phyloP scores from a whole-genome alignment of 75 land plant genomes.

The Pinus tabuliformis region DNA sequence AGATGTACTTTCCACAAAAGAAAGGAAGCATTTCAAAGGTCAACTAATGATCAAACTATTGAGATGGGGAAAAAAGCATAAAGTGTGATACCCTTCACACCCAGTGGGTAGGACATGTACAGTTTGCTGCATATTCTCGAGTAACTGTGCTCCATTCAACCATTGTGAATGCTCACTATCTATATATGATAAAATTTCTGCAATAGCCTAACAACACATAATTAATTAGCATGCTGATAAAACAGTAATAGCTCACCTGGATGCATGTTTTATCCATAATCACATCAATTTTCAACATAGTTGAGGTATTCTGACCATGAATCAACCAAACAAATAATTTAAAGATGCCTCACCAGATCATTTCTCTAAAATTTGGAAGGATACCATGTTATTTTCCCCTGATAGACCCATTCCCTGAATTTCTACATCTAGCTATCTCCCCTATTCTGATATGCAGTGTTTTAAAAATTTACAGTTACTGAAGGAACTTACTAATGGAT shows the following conservation, averaged over 20 bases:
- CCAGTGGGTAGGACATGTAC: constrained; percentile 40
- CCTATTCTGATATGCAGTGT: neutral
- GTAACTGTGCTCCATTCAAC: constrained; percentile 54
- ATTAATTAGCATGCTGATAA: neutral
- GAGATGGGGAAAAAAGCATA: neutral
- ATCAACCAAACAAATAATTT: neutral
- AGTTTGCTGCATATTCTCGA: constrained; percentile 28
- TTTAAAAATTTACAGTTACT: neutral
- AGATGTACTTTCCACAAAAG: no score
- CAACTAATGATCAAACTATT: neutral
- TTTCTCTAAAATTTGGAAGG: neutral
- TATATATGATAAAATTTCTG: constrained; percentile 31
- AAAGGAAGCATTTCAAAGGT: neutral
- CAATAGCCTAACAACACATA: constrained; percentile 36
- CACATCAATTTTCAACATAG: neutral
- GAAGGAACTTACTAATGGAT: neutral
- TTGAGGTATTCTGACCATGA: neutral
- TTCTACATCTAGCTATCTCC: neutral
- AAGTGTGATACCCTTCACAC: constrained; percentile 44
- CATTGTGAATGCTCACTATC: constrained; percentile 42
- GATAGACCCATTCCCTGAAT: neutral
- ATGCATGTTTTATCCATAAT: neutral
- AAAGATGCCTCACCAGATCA: neutral
- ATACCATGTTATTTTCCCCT: neutral
- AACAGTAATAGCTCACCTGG: neutral